Evolutionary conservation across 2,329 filamentous ascomycete genomes (phyloP), one percentile per base, ranked within the genome.

Genomic region (Aspergillus aculeatinus): DNA sequence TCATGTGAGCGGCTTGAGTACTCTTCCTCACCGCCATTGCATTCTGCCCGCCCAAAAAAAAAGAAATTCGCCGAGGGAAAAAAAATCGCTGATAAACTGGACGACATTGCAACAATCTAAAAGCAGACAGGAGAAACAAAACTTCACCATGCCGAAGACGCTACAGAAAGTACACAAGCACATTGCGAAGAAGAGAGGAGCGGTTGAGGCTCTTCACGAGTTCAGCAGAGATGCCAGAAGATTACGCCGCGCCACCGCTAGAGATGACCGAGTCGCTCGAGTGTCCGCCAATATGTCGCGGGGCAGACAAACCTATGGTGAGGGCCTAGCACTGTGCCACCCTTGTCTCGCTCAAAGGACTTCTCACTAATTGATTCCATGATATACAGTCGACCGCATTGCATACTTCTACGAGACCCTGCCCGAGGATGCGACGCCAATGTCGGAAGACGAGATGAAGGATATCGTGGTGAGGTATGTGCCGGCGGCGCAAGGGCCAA

Each of bases 161-260:
- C 79, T 97, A 6, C 80, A 86, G 64, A 98, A 97, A 74, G 90
- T 95, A 21, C 86, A 90, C 64, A 98, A 98, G 80, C 87, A 92
- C 65, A 94, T 98, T 65, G 81, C 87, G 35, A 96, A 96, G 81
- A 97, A 97, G 83, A 87, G 89, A 66, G 87, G 87, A 21, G 86
- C 87, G 44, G 83, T 91, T 51, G 87, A 88, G 31, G 83, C 89
- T 12, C 83, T 98, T 23, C 94, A 98, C 72, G 89, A 92, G 76
- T 92, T 92, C 74, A 96, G 92, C 62, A 85, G 95, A 66, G 91
- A 98, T 80, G 90, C 92, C 3, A 86, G 89, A 71, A 86, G 91
- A 55, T 81, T 98, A 64, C 89, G 92, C 74, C 85, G 88, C 69
- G 95, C 95, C 21, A 85, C 86, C 63, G 84, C 88, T 64, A 85